Evolutionary conservation across 805 yeast species (phyloP), one percentile per base, ranked within the genome.

Genomic region (Barnettozyma siamensis): DNA sequence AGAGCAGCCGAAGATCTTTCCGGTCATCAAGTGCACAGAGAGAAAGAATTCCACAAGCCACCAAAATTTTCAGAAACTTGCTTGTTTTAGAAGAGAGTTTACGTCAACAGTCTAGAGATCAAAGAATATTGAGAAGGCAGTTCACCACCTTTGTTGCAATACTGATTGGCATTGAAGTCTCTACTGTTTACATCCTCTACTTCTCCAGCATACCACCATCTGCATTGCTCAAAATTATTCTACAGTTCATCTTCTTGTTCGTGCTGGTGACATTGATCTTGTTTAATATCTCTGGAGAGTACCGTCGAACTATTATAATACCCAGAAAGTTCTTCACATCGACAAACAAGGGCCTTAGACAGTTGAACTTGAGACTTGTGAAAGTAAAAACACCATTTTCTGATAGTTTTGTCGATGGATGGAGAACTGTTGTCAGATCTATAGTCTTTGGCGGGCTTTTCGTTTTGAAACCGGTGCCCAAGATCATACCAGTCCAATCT

Each of bases 281-380:
- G 33, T 91, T 87, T 62, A 88, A 84, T 54, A 62, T 91, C 28
- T 82, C 95, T 19, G 99, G 99, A 1, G 93, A 88, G 63, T 93
- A 91, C 61, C 76, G 76, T 43, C 76, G 93, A 46, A 87, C 96
- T 0, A 85, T 91, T 41, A 82, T 85, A 13, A 67, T 80, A 32
- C 95, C 96, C 2, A 73, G 95, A 46, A 73, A 77, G 55, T 91
- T 88, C 57, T 65, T 93, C 41, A 67, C 79, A 1, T 76, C 83
- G n/a, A 79, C 97, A 7, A 93, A 93, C 61, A 88, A 87, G 58
- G 97, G 97, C 0, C 65, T 91, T 20, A 66, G 96, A 37, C 91
- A 87, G 53, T 69, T 89, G 50, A 89, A 93, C 57, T 69, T 88
- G 30, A 72, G 88, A 47, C 60, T 88, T 31, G 89, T 88, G 9